Conservation (phyloP, 2,329 filamentous ascomycete species). For the Microsporum audouinii region DNA sequence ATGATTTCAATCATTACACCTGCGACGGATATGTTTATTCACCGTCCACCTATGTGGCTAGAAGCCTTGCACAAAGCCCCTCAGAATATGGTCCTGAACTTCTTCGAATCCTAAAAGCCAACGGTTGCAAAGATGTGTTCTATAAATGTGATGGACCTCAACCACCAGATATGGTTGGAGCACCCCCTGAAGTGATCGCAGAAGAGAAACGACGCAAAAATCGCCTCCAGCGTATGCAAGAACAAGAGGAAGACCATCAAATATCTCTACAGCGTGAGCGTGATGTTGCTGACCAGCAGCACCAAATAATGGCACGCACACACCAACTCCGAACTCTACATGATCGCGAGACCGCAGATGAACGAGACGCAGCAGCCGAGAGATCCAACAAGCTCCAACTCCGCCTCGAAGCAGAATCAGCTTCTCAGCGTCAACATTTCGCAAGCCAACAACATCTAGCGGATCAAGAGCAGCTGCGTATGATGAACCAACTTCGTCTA, state of each 20-base stretch:
- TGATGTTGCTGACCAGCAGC: conserved; percentile 11
- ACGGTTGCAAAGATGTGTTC: conserved; percentile 15
- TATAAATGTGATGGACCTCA: conserved; percentile 12
- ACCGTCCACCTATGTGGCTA: conserved; percentile 51
- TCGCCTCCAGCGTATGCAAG: conserved; percentile 10
- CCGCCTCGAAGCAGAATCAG: conserved; percentile 11
- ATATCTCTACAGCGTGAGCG: conserved; percentile 8
- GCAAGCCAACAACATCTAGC: conserved; percentile 7
- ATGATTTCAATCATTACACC: conserved; percentile 45
- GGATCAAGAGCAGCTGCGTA: conserved; percentile 11
- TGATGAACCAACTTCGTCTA: conserved; percentile 11
- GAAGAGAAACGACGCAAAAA: conserved; percentile 11
- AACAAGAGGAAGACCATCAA: conserved; percentile 15
- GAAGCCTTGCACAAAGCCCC: conserved; percentile 9
- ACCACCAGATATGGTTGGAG: conserved; percentile 15
- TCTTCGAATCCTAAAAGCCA: conserved; percentile 12
- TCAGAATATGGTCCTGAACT: conserved; percentile 9
- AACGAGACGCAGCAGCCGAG: conserved; percentile 7
- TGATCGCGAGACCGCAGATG: conserved; percentile 11
- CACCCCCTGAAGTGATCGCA: conserved; percentile 12
- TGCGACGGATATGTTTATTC: conserved; percentile 49
- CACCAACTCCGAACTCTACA: conserved; percentile 14
- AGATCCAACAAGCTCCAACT: conserved; percentile 11
- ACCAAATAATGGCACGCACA: conserved; percentile 7
- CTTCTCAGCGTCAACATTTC: conserved; percentile 8